These are phyloP conservation scores for Karstenula rhodostoma DNA, from an alignment of 2,329 filamentous ascomycete species.

Conservation along the genomic window DNA sequence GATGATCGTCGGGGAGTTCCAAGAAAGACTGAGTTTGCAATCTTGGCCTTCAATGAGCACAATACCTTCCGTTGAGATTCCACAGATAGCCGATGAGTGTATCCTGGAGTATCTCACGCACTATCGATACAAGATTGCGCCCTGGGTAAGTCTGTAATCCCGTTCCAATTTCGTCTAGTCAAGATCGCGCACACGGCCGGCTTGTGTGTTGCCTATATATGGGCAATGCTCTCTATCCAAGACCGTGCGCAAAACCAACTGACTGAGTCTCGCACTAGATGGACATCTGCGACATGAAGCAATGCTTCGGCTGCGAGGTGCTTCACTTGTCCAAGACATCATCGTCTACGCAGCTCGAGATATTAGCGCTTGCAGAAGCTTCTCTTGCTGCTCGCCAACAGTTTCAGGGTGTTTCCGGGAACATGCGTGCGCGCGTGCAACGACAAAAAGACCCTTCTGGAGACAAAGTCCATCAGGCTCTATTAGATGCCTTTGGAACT, in stretches of 20 bases:
- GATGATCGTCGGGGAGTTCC: not conserved
- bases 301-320: conserved; percentile 62
- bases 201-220: not conserved
- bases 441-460: conserved; percentile 20
- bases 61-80: not conserved
- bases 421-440: conserved; percentile 48
- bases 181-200: not conserved
- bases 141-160: conserved; percentile 54
- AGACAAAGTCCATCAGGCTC: conserved; percentile 19
- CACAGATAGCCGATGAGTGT: conserved; percentile 13
- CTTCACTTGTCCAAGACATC: conserved; percentile 57
- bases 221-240: not conserved
- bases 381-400: conserved; percentile 49
- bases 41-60: conserved; percentile 9
- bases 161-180: no score
- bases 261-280: conserved; percentile 46
- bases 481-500: conserved; percentile 16
- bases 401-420: conserved; percentile 58
- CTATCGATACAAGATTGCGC: conserved; percentile 63
- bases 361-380: conserved; percentile 60
- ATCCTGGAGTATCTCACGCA: conserved; percentile 50
- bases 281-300: conserved; percentile 64
- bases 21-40: not conserved
- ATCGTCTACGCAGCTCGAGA: conserved; percentile 58
- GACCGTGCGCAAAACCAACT: not conserved